Percentiles rank a stretch among this genome's conserved stretches.
phyloP scores from a whole-genome alignment of 129 eudicot species.

The sunflower (Helianthus annuus) region DNA sequence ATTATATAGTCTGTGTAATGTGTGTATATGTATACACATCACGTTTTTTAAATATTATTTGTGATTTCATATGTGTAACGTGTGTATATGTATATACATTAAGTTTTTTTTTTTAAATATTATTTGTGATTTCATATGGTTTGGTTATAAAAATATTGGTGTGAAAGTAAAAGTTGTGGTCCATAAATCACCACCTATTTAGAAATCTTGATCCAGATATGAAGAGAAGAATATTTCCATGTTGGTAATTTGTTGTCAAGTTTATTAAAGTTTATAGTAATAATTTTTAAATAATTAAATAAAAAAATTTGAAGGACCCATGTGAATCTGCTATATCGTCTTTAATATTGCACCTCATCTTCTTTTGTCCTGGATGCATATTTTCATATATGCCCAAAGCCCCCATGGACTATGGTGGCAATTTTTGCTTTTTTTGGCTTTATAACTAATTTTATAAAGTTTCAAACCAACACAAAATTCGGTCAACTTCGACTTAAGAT shows the following conservation, averaged over 20 bases:
- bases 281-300: not conserved
- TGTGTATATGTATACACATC: no score
- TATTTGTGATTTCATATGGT: no score
- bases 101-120: no score
- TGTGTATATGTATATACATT: no score
- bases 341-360: slow-evolving; percentile 29
- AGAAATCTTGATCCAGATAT: slow-evolving; percentile 14
- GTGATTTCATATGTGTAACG: not conserved
- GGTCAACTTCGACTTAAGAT: not conserved
- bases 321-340: slow-evolving; percentile 32
- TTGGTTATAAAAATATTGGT: not conserved
- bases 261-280: not conserved
- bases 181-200: slow-evolving; percentile 8
- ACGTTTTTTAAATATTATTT: no score
- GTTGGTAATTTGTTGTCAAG: slow-evolving; percentile 22
- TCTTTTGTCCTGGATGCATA: slow-evolving; percentile 37
- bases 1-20: not conserved
- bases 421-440: not conserved
- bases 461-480: not conserved
- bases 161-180: not conserved
- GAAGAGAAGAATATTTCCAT: slow-evolving; percentile 33
- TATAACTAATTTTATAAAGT: not conserved
- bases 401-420: not conserved
- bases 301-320: slow-evolving; percentile 24
- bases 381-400: slow-evolving; percentile 18